These are phyloP conservation scores for Tulasnella sp. DNA, from an alignment of 768 basidiomycete genomes.

Conservation along the genomic window DNA sequence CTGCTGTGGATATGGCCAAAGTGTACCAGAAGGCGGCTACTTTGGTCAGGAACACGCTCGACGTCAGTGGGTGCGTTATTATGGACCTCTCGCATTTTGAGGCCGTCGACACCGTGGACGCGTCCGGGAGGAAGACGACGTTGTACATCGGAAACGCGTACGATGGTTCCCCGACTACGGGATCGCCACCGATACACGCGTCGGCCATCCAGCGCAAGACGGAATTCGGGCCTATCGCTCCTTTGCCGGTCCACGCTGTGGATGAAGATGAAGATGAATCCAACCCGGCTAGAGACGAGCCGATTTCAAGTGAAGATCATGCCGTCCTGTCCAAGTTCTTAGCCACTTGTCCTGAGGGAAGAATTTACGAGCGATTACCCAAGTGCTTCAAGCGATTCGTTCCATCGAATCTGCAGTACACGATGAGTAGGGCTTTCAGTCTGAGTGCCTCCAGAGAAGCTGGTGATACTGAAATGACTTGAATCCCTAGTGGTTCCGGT, in stretches of 20 bases:
- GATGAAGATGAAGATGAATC: constrained; percentile 33
- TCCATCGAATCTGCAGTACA: constrained; percentile 81
- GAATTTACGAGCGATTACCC: constrained; percentile 85
- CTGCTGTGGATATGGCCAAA: constrained; percentile 67
- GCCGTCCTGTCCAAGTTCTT: constrained; percentile 77
- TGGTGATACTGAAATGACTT: constrained; percentile 28
- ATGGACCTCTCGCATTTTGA: constrained; percentile 93
- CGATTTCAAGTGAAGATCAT: constrained; percentile 72
- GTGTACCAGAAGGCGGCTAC: constrained; percentile 90
- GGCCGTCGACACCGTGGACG: constrained; percentile 63
- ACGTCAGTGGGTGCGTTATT: constrained; percentile 89
- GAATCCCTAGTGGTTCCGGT: constrained; percentile 74
- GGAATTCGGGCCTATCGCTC: constrained; percentile 42
- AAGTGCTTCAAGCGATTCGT: constrained; percentile 81
- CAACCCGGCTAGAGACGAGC: constrained; percentile 42
- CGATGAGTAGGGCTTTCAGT: constrained; percentile 63
- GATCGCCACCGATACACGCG: constrained; percentile 24
- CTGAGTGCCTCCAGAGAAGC: neutral
- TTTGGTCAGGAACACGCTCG: constrained; percentile 85
- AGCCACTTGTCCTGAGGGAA: constrained; percentile 77
- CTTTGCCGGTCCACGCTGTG: constrained; percentile 44
- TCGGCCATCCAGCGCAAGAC: constrained; percentile 40
- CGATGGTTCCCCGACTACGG: constrained; percentile 20
- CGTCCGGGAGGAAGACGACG: constrained; percentile 35
- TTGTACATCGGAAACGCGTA: constrained; percentile 47